A percentile compares a stretch with the other conserved stretches of the same genome.
Evolutionary conservation across 2,329 filamentous ascomycete genomes (phyloP).

Genomic region (Diplocarpon mali): DNA sequence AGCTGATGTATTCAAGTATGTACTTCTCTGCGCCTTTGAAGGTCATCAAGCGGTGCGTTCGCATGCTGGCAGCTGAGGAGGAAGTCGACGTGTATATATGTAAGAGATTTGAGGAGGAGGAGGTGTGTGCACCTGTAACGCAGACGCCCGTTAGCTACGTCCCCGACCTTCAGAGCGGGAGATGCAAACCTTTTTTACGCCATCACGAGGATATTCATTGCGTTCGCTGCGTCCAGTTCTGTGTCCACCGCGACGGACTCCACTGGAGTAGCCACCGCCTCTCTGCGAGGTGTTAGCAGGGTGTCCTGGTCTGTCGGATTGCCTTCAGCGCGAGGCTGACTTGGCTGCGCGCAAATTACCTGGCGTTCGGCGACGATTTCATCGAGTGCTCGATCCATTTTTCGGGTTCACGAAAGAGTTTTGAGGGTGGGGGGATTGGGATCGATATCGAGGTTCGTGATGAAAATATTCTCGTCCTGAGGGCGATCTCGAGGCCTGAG

Average conservation of each 20-base stretch:
- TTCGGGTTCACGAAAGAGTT: not conserved
- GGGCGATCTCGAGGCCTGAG: not conserved
- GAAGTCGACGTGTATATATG: constrained; percentile 23
- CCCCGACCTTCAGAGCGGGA: not conserved
- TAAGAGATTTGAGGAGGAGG: constrained; percentile 28
- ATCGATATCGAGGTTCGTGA: not conserved
- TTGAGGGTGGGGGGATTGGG: not conserved
- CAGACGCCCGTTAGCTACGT: constrained; percentile 7
- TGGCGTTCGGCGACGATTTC: constrained; percentile 52
- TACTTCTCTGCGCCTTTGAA: constrained; percentile 27
- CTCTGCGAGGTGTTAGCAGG: constrained; percentile 19
- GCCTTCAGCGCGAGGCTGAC: constrained; percentile 21
- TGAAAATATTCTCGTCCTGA: not conserved
- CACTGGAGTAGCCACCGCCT: constrained; percentile 23
- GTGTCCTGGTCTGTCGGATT: not conserved
- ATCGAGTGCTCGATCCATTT: constrained; percentile 54
- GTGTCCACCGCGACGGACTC: constrained; percentile 25
- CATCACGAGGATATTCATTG: constrained; percentile 59
- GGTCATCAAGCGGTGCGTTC: constrained; percentile 24
- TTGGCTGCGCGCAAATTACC: constrained; percentile 26
- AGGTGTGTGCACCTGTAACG: constrained; percentile 27
- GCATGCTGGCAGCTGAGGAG: constrained; percentile 26
- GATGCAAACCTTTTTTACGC: constrained; percentile 74
- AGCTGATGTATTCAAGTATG: constrained; percentile 34
- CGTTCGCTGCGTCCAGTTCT: constrained; percentile 25